Percentiles rank a stretch among this genome's conserved stretches.
phyloP scores from a whole-genome alignment of 257 asterid genomes.

The Capsicum pubescens region DNA sequence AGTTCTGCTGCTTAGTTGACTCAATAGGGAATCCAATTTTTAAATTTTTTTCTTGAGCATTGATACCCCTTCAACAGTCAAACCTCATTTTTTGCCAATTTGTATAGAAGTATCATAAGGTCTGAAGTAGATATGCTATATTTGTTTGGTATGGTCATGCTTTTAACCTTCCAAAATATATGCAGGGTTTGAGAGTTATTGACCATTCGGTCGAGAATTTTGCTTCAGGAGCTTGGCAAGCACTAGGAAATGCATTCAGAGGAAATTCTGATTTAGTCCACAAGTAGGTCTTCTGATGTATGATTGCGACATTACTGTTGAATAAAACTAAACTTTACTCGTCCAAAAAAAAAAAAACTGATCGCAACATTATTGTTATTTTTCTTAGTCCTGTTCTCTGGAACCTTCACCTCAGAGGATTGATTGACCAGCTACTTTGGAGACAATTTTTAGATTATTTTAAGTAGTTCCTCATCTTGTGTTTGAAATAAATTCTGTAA shows the following conservation, averaged over 20 bases:
- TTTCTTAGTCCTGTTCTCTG: not conserved
- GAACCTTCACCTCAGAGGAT: not conserved
- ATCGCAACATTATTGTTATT: not conserved
- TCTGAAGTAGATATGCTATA: not conserved
- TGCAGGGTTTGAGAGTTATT: slow-evolving; percentile 88
- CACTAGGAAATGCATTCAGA: slow-evolving; percentile 92
- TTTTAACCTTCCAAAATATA: slow-evolving; percentile 28
- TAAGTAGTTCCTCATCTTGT: not conserved
- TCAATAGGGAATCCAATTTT: not conserved
- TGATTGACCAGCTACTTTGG: not conserved
- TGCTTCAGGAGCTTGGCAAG: slow-evolving; percentile 98
- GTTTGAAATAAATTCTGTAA: not conserved
- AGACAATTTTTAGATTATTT: not conserved
- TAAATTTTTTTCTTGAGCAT: not conserved
- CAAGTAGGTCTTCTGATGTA: slow-evolving; percentile 43
- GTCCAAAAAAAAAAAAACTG: not conserved
- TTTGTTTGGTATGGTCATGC: slow-evolving; percentile 8
- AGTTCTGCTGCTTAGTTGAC: slow-evolving; percentile 1
- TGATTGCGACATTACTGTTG: not conserved
- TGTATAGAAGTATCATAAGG: not conserved
- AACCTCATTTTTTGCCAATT: not conserved
- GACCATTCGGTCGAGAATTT: slow-evolving; percentile 84
- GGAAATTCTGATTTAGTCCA: slow-evolving; percentile 76
- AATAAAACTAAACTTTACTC: not conserved
- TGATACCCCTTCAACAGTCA: not conserved